These are phyloP conservation scores for Arthroderma uncinatum DNA, from an alignment of 2,329 filamentous ascomycete species.

Conservation along the genomic window DNA sequence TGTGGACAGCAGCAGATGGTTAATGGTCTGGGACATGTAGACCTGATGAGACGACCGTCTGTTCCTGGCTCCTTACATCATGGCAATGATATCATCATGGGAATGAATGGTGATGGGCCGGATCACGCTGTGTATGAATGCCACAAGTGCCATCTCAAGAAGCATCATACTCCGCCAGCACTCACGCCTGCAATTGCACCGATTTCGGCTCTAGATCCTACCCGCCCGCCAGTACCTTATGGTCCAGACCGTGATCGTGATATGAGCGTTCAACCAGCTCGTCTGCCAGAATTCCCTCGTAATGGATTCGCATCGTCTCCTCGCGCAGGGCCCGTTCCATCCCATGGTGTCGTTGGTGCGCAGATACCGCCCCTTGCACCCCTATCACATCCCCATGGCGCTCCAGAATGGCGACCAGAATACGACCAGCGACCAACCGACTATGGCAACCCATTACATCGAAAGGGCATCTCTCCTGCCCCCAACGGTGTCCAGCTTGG, in stretches of 20 bases:
- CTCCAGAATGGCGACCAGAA: constrained; percentile 25
- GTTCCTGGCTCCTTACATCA: neutral
- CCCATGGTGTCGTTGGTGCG: neutral
- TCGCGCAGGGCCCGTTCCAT: constrained; percentile 15
- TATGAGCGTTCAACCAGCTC: constrained; percentile 25
- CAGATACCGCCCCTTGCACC: constrained; percentile 18
- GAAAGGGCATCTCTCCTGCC: constrained; percentile 21
- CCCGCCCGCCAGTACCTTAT: neutral
- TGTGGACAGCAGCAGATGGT: constrained; percentile 4
- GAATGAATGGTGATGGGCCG: constrained; percentile 1
- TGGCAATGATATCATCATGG: neutral
- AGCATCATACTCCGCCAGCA: constrained; percentile 24
- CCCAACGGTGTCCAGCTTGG: constrained; percentile 18
- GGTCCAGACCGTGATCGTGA: constrained; percentile 18
- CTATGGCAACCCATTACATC: constrained; percentile 23
- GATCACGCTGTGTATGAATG: constrained; percentile 48
- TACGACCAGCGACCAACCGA: constrained; percentile 27
- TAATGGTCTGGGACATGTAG: constrained; percentile 6
- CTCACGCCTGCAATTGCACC: constrained; percentile 21
- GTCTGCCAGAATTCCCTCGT: constrained; percentile 23
- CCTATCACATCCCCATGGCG: constrained; percentile 18
- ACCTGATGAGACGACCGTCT: neutral
- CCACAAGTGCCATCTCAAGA: constrained; percentile 56
- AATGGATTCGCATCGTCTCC: constrained; percentile 23
- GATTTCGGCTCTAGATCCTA: constrained; percentile 16